Base-by-base conservation (phyloP, 2,329 filamentous ascomycete species). In the Penicillium aurantiogriseum region DNA sequence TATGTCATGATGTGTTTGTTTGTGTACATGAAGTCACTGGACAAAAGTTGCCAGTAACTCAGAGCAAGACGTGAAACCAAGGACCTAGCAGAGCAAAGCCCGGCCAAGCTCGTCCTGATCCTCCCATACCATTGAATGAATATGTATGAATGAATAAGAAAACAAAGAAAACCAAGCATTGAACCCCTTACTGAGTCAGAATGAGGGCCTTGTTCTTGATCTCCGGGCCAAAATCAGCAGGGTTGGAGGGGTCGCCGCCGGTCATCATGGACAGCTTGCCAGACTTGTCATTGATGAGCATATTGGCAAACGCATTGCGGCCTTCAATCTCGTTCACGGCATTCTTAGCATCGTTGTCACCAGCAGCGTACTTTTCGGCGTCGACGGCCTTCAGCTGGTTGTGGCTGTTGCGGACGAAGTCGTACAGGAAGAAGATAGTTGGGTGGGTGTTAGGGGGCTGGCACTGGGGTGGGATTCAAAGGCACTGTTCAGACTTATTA, bases 401-500 rank as follows among this genome's bases (percentile, higher is more conserved):
- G 71, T 89, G 86, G 58, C 89, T 83, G 71, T 90, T 88, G 53
- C 86, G 85, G 53, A 90, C 74, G 68, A 90, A 90, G 73, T 90
- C 84, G 40, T 87, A 73, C 56, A 87, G 78, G 69, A 88, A 88
- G 58, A 70, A 69, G 31, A 69, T 42, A 9, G 72, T 67, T 25
- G 71, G 67, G 56, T 71, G 59, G 11, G 67, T 57, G 58, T 54
- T 63, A 15, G 67, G 59, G 31, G 71, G 71, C 63, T 70, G 69
- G 68, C 68, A 73, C 61, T 63, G 52, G 4, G 71, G 57, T 72
- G 70, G 38, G 64, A 39, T 60, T 71, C 63, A 58, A 73, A 69
- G 33, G 69, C 58, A 17, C 71, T 73, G 53, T 57, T 45, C 1
- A 1, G 6, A 5, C 17, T 15, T 33, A n/a, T 48, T 56, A 36